Conservation (phyloP, 2,329 filamentous ascomycete species). For the Microcyclosporella mali region DNA sequence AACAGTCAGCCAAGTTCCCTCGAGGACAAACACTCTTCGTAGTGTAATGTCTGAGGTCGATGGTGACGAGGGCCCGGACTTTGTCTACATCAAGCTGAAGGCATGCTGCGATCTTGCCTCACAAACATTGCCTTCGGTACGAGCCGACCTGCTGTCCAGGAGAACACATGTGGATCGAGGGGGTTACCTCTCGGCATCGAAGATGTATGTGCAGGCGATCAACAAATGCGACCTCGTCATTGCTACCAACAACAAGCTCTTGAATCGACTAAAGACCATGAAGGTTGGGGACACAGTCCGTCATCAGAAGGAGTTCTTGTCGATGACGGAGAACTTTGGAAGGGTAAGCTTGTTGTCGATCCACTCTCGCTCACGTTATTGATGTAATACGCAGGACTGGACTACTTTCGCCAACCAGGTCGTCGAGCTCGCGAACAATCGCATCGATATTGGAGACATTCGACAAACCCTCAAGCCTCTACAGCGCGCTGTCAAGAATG, state of each 20-base stretch:
- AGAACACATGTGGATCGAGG: slow-evolving; percentile 56
- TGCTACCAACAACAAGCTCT: slow-evolving; percentile 66
- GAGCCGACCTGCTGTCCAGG: slow-evolving; percentile 58
- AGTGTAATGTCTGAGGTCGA: slow-evolving; percentile 57
- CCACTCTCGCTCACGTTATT: neutral
- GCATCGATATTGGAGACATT: slow-evolving; percentile 54
- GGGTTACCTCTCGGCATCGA: slow-evolving; percentile 34
- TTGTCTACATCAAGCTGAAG: slow-evolving; percentile 70
- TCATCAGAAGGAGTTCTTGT: slow-evolving; percentile 57
- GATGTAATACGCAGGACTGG: slow-evolving; percentile 49
- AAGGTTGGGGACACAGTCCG: slow-evolving; percentile 78
- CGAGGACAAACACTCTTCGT: slow-evolving; percentile 43
- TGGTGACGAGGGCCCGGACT: slow-evolving; percentile 79
- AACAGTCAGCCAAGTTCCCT: slow-evolving; percentile 29
- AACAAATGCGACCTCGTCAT: slow-evolving; percentile 64
- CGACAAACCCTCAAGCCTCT: slow-evolving; percentile 70
- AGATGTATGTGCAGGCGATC: slow-evolving; percentile 65
- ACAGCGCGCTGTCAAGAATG: slow-evolving; percentile 77
- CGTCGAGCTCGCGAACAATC: slow-evolving; percentile 39
- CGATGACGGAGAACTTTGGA: slow-evolving; percentile 68
- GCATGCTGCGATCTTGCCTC: slow-evolving; percentile 68
- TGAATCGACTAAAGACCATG: slow-evolving; percentile 67
- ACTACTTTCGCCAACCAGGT: slow-evolving; percentile 58
- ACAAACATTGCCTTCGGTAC: slow-evolving; percentile 63
- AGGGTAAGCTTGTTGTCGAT: slow-evolving; percentile 34